phyloP scores from a whole-genome alignment of 371 early-diverging fungal species.

The Fennellomyces sp. region DNA sequence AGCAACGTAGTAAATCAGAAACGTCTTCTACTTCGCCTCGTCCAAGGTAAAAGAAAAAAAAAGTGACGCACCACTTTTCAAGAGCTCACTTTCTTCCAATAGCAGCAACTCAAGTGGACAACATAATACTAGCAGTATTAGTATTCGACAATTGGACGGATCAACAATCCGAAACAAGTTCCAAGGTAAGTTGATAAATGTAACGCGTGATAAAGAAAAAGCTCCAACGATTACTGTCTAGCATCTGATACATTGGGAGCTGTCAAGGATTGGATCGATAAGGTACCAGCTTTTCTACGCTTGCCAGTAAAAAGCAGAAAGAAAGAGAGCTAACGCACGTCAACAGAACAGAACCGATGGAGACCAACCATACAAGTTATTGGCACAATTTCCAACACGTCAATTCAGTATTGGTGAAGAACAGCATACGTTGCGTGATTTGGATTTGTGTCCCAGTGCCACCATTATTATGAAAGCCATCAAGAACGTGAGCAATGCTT shows the following conservation, averaged over 20 bases:
- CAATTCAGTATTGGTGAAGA: conserved; percentile 49
- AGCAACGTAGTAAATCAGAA: not conserved
- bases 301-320: not conserved
- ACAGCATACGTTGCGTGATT: conserved; percentile 32
- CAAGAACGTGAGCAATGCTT: conserved; percentile 33
- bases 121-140: conserved; percentile 29
- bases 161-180: conserved; percentile 40
- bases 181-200: conserved; percentile 40
- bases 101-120: conserved; percentile 2
- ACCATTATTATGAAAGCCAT: conserved; percentile 58
- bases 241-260: conserved; percentile 31
- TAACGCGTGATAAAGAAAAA: no score
- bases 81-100: no score
- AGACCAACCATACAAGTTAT: conserved; percentile 38
- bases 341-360: conserved; percentile 39
- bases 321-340: not conserved
- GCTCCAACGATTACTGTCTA: conserved; percentile 7
- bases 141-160: conserved; percentile 49
- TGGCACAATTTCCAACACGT: conserved; percentile 49
- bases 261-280: conserved; percentile 43
- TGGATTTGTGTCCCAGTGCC: conserved; percentile 59
- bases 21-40: not conserved
- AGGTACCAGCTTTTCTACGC: no score
- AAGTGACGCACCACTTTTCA: no score
- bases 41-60: not conserved